Evolutionary conservation across 2,329 filamentous ascomycete genomes (phyloP), one percentile per base, ranked within the genome.

Genomic region (Cladosporium sp.): DNA sequence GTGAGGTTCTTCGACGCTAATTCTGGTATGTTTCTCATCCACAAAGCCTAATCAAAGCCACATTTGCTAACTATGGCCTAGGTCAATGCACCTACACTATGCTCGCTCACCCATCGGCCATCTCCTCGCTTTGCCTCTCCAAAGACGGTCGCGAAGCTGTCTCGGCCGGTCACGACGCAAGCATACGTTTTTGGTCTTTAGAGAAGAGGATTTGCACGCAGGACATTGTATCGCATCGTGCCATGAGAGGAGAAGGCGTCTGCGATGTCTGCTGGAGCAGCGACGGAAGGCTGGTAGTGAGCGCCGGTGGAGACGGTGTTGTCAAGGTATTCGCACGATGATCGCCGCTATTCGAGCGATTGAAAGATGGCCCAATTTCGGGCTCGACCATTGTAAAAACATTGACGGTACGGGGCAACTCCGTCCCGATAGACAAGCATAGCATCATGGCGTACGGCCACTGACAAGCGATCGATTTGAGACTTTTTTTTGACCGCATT

Each of bases 41-140:
- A 16, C 28, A 14, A 13, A n/a, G 8, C n/a, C n/a, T 5, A 38
- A 31, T 13, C 28, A 4, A 5, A 31, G 8, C 33, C 16, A 42
- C 43, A 51, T 9, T 43, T 38, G 28, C 55, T 53, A 22, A 54
- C 14, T 13, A 22, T 7, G 9, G 50, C 57, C 14, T 59, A 97
- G 93, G 93, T 53, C 93, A 98, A 89, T 96, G 91, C 74, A 97
- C 93, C 58, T 98, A 98, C 72, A 95, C 87, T 65, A 98, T 98
- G 93, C 83, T 97, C 55, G 93, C 93, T 5, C 93, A 98, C 63
- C 90, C 93, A 0, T 87, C 91, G 3, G 86, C 93, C 53, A 96
- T 98, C 60, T 95, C 93, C 1, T 86, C 88, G 22, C 79, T 98
- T 4, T 95, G 89, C 0, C 81, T 98, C 16, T 95, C 89, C 61